Evolutionary conservation across 202 grass and related monocot species (phyloP), one percentile per base, ranked within the genome.

Genomic region (Hordeum pubiflorum): DNA sequence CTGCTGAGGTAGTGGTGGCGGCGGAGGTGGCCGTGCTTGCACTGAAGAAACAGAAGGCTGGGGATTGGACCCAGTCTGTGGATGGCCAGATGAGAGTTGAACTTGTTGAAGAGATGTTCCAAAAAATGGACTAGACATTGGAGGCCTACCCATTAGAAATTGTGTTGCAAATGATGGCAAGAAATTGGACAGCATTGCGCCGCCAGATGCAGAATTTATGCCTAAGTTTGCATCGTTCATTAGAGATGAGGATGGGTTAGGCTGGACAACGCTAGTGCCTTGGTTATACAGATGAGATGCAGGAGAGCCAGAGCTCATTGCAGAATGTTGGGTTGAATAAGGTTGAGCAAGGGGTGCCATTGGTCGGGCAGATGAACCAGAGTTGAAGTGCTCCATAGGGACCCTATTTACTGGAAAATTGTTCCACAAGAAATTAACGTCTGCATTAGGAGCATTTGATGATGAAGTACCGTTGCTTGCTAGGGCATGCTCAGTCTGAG

Each of bases 401-500:
- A 86, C 48, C 77, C 91, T 91, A 84, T 86, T 89, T 74, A 86
- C 84, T 67, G 92, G 81, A 72, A 76, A 74, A 64, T 84, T 84
- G 67, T 91, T 98, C 92, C 92, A 98, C 29, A 79, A 52, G 23
- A 91, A 90, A 79, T 92, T 97, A 58, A 23, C 50, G 48, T 94
- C 91, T 64, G 69, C 56, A 84, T 83, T 92, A 50, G 88, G 85
- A 80, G 83, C 75, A 81, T 91, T 94, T 58, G 87, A 72, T 71
- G 88, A 81, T 75, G 81, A 91, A 87, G 78, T 69, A 73, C 85
- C 72, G 13, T 70, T 58, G 41, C 78, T 66, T 55, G 74, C 34
- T 70, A 92, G 54, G 66, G 81, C 83, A 88, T 91, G 89, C 67
- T 95, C 92, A 66, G 81, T 85, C 68, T 94, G 95, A 86, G 81